Evolutionary conservation across 768 basidiomycete genomes (phyloP).

Genomic region (Coprinopsis sp.): DNA sequence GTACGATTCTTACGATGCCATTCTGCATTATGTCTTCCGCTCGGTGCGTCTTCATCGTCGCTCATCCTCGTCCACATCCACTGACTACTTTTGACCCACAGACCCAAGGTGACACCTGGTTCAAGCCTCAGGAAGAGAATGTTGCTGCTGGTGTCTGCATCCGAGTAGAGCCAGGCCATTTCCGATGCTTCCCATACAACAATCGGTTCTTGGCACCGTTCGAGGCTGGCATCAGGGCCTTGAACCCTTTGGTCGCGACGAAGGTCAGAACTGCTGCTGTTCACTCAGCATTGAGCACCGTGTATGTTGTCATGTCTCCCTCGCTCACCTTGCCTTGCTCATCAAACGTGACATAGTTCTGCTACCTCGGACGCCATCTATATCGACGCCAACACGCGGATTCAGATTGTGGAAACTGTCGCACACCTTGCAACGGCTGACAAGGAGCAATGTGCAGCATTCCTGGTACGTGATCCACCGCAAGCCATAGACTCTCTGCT

Average conservation of each 20-base stretch:
- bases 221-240: slow-evolving; percentile 65
- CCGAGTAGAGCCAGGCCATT: slow-evolving; percentile 61
- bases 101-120: slow-evolving; percentile 84
- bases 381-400: slow-evolving; percentile 76
- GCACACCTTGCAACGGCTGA: slow-evolving; percentile 66
- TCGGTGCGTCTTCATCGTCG: slow-evolving; percentile 39
- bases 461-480: slow-evolving; percentile 50
- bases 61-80: neutral
- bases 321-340: slow-evolving; percentile 7
- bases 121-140: slow-evolving; percentile 81
- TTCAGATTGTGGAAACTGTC: slow-evolving; percentile 79
- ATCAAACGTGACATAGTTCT: slow-evolving; percentile 42
- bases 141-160: slow-evolving; percentile 76
- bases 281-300: slow-evolving; percentile 68
- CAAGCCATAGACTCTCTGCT: slow-evolving; percentile 1
- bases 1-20: slow-evolving; percentile 77
- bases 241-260: slow-evolving; percentile 84
- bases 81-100: slow-evolving; percentile 19
- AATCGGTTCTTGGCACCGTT: slow-evolving; percentile 78
- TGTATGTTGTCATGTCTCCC: slow-evolving; percentile 34
- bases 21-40: slow-evolving; percentile 76
- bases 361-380: slow-evolving; percentile 60
- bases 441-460: slow-evolving; percentile 89
- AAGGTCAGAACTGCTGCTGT: slow-evolving; percentile 77
- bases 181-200: slow-evolving; percentile 83